Evolutionary conservation across 371 early-diverging fungal genomes (phyloP).

Genomic region (Batrachochytrium dendrobatidis): DNA sequence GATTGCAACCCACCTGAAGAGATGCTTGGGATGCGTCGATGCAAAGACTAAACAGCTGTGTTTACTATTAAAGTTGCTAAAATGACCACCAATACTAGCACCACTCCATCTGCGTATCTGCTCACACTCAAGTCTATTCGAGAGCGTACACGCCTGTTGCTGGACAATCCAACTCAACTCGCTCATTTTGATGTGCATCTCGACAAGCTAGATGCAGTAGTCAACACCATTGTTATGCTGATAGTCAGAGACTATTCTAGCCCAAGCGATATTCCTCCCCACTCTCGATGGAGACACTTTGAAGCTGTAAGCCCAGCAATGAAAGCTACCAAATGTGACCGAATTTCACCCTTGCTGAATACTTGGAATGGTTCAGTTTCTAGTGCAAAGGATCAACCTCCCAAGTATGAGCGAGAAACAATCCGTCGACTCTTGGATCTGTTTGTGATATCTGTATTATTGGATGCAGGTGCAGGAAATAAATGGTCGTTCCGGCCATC

Average conservation of each 20-base stretch:
- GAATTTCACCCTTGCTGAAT: conserved; percentile 42
- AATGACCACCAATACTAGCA: no score
- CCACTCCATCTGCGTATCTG: no score
- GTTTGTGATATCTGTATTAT: conserved; percentile 79
- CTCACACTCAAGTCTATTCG: conserved; percentile 72
- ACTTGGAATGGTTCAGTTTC: conserved; percentile 9
- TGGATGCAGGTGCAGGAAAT: conserved; percentile 91
- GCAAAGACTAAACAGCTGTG: no score
- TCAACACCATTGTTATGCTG: conserved; percentile 56
- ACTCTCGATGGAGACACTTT: conserved; percentile 85
- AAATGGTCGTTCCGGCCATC: conserved; percentile 59
- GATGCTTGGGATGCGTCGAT: no score
- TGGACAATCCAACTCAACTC: conserved; percentile 47
- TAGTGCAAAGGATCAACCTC: conserved; percentile 6
- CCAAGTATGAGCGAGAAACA: conserved; percentile 11
- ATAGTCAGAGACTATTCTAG: conserved; percentile 66
- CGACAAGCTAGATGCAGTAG: conserved; percentile 52
- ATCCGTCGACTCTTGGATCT: conserved; percentile 64
- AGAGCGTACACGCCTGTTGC: conserved; percentile 59
- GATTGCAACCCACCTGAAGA: no score
- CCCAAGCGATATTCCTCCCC: conserved; percentile 64
- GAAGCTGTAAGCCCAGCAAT: conserved; percentile 34
- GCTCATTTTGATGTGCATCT: conserved; percentile 64
- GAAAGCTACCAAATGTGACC: conserved; percentile 21
- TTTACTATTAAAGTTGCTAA: no score